Conservation (phyloP, 2,329 filamentous ascomycete species). For the Pestalotiopsis sp. region DNA sequence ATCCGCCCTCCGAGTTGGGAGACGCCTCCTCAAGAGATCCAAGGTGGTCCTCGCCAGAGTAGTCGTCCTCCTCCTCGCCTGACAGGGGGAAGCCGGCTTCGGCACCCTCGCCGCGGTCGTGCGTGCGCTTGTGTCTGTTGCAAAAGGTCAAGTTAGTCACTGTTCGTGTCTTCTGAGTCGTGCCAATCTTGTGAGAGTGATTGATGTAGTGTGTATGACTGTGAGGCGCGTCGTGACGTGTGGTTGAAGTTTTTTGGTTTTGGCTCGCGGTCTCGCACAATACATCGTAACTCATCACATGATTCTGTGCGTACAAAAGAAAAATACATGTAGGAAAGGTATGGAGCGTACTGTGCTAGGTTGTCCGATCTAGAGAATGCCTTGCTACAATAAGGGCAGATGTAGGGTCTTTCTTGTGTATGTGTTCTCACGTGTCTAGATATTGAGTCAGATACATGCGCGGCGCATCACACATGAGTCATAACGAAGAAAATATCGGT, state of each 20-base stretch:
- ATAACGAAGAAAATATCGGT: slow-evolving; percentile 42
- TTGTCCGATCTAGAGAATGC: slow-evolving; percentile 99
- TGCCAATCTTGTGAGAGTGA: slow-evolving; percentile 9
- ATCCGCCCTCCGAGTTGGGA: slow-evolving; percentile 70
- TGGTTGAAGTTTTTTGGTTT: slow-evolving; percentile 28
- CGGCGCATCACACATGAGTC: slow-evolving; percentile 42
- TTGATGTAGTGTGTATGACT: slow-evolving; percentile 27
- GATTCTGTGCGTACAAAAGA: slow-evolving; percentile 35
- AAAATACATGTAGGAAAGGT: slow-evolving; percentile 40
- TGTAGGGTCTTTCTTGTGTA: slow-evolving; percentile 98
- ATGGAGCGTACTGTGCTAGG: slow-evolving; percentile 82
- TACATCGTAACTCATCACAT: slow-evolving; percentile 46
- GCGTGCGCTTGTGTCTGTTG: slow-evolving; percentile 81
- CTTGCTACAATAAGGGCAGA: slow-evolving; percentile 97
- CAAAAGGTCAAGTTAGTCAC: slow-evolving; percentile 35
- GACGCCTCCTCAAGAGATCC: slow-evolving; percentile 80
- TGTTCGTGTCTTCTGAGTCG: not conserved
- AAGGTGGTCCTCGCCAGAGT: slow-evolving; percentile 80
- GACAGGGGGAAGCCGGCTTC: slow-evolving; percentile 65
- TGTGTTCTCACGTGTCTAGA: slow-evolving; percentile 97
- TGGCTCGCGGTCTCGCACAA: slow-evolving; percentile 31
- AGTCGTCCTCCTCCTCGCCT: slow-evolving; percentile 86
- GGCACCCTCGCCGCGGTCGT: slow-evolving; percentile 65
- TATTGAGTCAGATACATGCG: slow-evolving; percentile 48
- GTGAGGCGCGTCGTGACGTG: slow-evolving; percentile 34